Conservation (phyloP, 768 basidiomycete genomes). For the Boletus insuetus region DNA sequence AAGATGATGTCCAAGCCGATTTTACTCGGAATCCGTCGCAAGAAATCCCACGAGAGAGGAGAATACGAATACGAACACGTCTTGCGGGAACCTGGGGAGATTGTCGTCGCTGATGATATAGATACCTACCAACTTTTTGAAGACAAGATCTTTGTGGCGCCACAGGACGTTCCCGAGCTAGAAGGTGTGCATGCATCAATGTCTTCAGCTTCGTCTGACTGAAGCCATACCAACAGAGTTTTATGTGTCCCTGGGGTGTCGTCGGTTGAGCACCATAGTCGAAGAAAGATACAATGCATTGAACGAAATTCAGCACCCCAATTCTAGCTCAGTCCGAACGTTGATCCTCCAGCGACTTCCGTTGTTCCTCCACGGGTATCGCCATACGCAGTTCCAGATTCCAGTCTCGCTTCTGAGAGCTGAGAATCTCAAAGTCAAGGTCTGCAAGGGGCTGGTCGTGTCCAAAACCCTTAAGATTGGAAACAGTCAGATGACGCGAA, state of each 20-base stretch:
- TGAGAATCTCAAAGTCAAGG: slow-evolving; percentile 62
- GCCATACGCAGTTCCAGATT: slow-evolving; percentile 49
- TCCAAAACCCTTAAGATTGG: slow-evolving; percentile 57
- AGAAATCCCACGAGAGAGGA: slow-evolving; percentile 44
- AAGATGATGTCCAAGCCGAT: slow-evolving; percentile 69
- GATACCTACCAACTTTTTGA: slow-evolving; percentile 73
- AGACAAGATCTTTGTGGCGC: slow-evolving; percentile 65
- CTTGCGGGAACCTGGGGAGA: slow-evolving; percentile 62
- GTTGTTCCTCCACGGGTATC: slow-evolving; percentile 64
- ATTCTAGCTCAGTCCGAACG: slow-evolving; percentile 47
- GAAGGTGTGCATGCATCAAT: slow-evolving; percentile 51
- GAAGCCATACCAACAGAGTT: slow-evolving; percentile 43
- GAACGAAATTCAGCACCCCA: slow-evolving; percentile 45
- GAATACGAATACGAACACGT: slow-evolving; percentile 57
- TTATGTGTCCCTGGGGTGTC: slow-evolving; percentile 71
- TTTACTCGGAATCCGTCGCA: slow-evolving; percentile 67
- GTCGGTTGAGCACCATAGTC: slow-evolving; percentile 27
- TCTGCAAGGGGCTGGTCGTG: slow-evolving; percentile 57
- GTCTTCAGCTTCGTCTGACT: neutral
- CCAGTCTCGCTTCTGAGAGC: slow-evolving; percentile 55
- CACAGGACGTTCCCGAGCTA: slow-evolving; percentile 70
- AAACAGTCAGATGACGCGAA: slow-evolving; percentile 42
- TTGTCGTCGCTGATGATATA: slow-evolving; percentile 82
- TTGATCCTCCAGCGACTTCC: slow-evolving; percentile 74
- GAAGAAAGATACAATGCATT: slow-evolving; percentile 67